Conservation (phyloP, 305 asterid genomes). For the Fraxinus greggii region DNA sequence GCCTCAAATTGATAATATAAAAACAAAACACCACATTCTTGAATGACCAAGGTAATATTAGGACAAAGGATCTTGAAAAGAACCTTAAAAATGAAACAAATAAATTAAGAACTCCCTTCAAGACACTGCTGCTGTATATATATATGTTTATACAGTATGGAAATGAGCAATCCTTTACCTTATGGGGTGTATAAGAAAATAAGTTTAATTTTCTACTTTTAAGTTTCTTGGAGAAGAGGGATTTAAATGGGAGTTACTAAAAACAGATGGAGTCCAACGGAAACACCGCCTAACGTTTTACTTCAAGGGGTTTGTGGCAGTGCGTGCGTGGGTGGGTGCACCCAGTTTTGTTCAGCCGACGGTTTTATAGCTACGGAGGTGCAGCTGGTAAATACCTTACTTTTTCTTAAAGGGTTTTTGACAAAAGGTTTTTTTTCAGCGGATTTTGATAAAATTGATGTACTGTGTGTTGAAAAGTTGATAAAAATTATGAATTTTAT, state of each 20-base stretch:
- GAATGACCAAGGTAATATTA: not conserved
- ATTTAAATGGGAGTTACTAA: not conserved
- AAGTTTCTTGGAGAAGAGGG: not conserved
- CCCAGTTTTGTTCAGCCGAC: not conserved
- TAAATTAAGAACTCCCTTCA: not conserved
- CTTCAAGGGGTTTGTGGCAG: not conserved
- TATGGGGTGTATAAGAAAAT: not conserved
- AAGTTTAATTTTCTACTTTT: not conserved
- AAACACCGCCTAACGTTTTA: slow-evolving; percentile 2
- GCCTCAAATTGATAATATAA: not conserved
- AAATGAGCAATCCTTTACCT: not conserved
- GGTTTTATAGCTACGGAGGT: not conserved
- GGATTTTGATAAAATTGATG: too few species aligned
- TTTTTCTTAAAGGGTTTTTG: not conserved
- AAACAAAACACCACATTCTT: not conserved
- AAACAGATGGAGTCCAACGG: not conserved
- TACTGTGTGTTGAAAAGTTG: too few species aligned
- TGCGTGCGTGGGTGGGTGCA: not conserved
- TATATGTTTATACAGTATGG: too few species aligned
- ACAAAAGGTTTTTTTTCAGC: too few species aligned
- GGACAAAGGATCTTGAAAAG: not conserved
- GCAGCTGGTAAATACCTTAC: not conserved
- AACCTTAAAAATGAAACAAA: not conserved
- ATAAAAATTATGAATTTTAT: too few species aligned
- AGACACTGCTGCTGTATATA: not conserved